Conservation (phyloP, 495 filamentous ascomycete genomes). For the Rostrohypoxylon terebratum region DNA sequence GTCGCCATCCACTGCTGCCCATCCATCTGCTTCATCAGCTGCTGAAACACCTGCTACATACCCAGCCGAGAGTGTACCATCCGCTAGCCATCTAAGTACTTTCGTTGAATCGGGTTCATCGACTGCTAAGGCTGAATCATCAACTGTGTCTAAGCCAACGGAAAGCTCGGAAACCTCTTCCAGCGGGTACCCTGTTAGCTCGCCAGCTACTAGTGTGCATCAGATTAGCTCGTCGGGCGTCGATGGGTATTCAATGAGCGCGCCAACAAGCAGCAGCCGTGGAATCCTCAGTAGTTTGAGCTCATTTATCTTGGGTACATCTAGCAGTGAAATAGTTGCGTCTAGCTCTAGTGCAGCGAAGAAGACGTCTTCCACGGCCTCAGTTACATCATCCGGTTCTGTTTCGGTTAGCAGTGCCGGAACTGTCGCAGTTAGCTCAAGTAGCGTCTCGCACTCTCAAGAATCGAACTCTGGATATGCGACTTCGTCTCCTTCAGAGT, state of each 20-base stretch:
- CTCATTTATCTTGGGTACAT: constrained; percentile 42
- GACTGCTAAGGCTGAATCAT: constrained; percentile 3
- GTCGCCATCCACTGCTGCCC: constrained; percentile 11
- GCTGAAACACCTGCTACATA: constrained; percentile 16
- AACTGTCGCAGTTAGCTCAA: constrained; percentile 8
- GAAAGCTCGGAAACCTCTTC: constrained; percentile 1
- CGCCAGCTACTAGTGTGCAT: neutral
- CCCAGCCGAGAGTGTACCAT: constrained; percentile 16
- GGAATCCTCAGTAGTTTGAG: constrained; percentile 47
- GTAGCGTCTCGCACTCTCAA: constrained; percentile 16
- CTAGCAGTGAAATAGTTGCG: constrained; percentile 14
- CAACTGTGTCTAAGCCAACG: constrained; percentile 8
- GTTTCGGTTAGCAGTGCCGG: constrained; percentile 1
- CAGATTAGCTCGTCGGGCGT: neutral
- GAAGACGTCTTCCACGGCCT: constrained; percentile 7
- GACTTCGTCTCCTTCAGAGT: constrained; percentile 19
- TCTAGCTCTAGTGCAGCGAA: constrained; percentile 7
- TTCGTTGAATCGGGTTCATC: constrained; percentile 8
- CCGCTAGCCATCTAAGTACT: constrained; percentile 17
- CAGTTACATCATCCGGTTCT: constrained; percentile 18
- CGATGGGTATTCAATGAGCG: constrained; percentile 31
- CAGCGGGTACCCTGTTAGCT: neutral
- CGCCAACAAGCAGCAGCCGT: constrained; percentile 29
- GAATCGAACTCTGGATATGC: constrained; percentile 21
- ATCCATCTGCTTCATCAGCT: constrained; percentile 21